Evolutionary conservation across 169 alveolate genomes (phyloP).

Genomic region (Pseudocohnilembus persalinus): DNA sequence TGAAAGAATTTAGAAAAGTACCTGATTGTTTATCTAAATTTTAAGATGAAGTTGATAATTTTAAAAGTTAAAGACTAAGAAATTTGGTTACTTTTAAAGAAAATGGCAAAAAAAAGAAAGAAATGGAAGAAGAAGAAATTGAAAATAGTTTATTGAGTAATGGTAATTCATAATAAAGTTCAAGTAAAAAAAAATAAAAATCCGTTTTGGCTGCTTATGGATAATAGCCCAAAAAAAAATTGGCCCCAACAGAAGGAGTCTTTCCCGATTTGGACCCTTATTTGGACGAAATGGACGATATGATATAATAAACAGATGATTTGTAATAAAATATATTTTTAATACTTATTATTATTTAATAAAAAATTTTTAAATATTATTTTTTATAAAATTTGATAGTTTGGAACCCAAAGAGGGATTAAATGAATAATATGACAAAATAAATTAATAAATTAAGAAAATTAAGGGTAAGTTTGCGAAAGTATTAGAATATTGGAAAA

Average conservation of each 20-base stretch:
- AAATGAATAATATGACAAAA: conserved; percentile 26
- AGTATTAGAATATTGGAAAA: conserved; percentile 26
- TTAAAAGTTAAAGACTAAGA: background rate
- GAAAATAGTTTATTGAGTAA: background rate
- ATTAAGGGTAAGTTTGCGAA: conserved; percentile 8
- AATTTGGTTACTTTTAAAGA: background rate
- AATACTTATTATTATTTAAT: too few species aligned
- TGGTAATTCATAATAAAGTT: too few species aligned
- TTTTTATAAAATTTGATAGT: conserved; percentile 14
- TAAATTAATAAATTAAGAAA: conserved; percentile 10
- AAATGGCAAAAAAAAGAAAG: background rate
- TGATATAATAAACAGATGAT: conserved; percentile 5
- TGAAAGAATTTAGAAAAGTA: background rate
- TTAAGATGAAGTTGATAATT: conserved; percentile 14
- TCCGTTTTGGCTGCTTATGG: too few species aligned
- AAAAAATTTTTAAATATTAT: too few species aligned
- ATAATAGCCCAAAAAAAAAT: too few species aligned
- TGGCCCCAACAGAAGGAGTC: background rate
- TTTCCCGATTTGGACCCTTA: background rate
- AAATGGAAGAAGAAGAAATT: background rate
- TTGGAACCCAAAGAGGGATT: conserved; percentile 25
- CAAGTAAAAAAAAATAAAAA: too few species aligned
- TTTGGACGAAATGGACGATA: background rate
- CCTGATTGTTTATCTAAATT: background rate
- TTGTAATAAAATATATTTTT: too few species aligned